Base-by-base conservation (phyloP, 176 grass and related monocot genomes). In the Carex pumila region DNA sequence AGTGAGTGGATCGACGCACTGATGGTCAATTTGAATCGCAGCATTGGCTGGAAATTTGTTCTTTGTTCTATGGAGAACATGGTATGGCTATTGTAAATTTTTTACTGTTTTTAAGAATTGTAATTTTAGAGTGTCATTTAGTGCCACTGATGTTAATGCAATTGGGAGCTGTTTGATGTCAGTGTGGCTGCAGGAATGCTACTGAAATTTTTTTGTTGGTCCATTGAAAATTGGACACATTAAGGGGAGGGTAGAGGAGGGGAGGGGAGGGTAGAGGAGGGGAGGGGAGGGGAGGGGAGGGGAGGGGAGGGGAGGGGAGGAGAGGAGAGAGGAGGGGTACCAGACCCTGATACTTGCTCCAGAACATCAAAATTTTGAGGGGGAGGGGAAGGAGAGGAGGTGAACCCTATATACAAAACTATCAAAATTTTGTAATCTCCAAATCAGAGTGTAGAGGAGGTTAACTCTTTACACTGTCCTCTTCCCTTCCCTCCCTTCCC, bases 1-100 rank as follows among this genome's bases (percentile, higher is more conserved):
- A 99, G 93, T 74, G 97, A 99, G 85, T 99, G 97, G 93, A 99
- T 99, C 67, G 97, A 99, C 89, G 91, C 97, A 50, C 79, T 99
- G 71, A 39, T 99, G 79, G 94, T 93, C 71, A 99, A 99, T 94
- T 89, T 99, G 86, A 99, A 92, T 50, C 21, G 21, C 61, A 81
- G 81, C n/a, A n/a, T 54, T 86, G 91, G 88, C n/a, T 99, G 97
- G 97, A 96, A 89, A 56, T 99, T 99, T 90, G 89, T 86, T 85
- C 84, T 99, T 5, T 99, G 97, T 78, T 99, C 97, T 59, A 99
- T 99, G 97, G 97, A 99, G 75, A 99, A 96, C 77, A 92, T 89
- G 93, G 90, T 82, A 89, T 87, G 88, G 5, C 41, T 90, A 9
- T 77, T 77, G 73, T 77, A 77, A 54, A 17, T 31, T 31, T 7